A percentile compares a stretch with the other conserved stretches of the same genome.
phyloP scores from a whole-genome alignment of 495 filamentous ascomycete genomes.

The Pseudotulostoma volvatum region DNA sequence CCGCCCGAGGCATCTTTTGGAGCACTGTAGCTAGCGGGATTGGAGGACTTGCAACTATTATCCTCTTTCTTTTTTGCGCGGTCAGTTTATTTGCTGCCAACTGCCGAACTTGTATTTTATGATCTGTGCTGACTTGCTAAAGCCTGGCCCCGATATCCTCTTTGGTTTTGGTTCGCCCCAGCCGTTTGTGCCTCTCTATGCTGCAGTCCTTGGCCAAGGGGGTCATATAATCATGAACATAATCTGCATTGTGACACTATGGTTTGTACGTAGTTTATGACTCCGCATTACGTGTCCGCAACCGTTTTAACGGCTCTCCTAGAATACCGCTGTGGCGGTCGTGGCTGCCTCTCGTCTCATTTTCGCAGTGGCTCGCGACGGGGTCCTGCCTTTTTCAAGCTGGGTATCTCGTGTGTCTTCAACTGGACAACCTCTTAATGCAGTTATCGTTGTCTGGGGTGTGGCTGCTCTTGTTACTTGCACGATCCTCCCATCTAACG shows the following conservation, averaged over 20 bases:
- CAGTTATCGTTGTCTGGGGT: slow-evolving; percentile 36
- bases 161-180: slow-evolving; percentile 33
- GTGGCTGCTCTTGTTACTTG: slow-evolving; percentile 34
- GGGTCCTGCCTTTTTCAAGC: slow-evolving; percentile 37
- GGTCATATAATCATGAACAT: slow-evolving; percentile 40
- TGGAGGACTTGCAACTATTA: slow-evolving; percentile 33
- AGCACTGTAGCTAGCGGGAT: slow-evolving; percentile 35
- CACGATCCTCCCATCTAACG: slow-evolving; percentile 35
- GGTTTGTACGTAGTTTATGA: slow-evolving; percentile 20
- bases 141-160: slow-evolving; percentile 24
- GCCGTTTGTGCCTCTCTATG: slow-evolving; percentile 38
- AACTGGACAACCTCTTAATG: slow-evolving; percentile 35
- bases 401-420: slow-evolving; percentile 35
- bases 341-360: slow-evolving; percentile 39
- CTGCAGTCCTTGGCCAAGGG: slow-evolving; percentile 33
- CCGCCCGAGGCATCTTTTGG: slow-evolving; percentile 39
- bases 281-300: background rate
- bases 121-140: slow-evolving; percentile 1
- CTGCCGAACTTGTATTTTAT: background rate
- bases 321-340: slow-evolving; percentile 39
- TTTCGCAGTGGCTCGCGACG: slow-evolving; percentile 39
- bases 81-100: slow-evolving; percentile 10
- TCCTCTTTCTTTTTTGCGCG: slow-evolving; percentile 40
- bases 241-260: slow-evolving; percentile 32
- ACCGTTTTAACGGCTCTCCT: slow-evolving; percentile 3